Conservation (phyloP, 2,329 filamentous ascomycete species). For the Dactylellina haptotyla region DNA sequence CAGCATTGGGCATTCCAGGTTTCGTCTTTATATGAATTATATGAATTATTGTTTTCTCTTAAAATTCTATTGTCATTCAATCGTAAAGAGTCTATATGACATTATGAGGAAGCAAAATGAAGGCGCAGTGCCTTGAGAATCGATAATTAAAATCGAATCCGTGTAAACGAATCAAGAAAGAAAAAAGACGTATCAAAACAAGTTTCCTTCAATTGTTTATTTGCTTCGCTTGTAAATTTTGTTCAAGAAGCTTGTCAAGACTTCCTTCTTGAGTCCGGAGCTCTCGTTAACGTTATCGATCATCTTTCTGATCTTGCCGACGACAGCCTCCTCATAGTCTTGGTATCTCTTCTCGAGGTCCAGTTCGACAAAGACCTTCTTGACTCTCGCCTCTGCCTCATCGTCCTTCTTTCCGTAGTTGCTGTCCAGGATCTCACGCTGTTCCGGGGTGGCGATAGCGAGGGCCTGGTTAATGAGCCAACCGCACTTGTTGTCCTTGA, state of each 20-base stretch:
- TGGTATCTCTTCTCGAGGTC: constrained; percentile 84
- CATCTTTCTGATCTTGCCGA: constrained; percentile 77
- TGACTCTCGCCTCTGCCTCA: constrained; percentile 82
- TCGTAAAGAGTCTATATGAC: constrained; percentile 32
- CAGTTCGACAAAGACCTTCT: constrained; percentile 87
- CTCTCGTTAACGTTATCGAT: constrained; percentile 86
- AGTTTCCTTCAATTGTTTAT: constrained; percentile 65
- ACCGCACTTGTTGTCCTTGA: constrained; percentile 99
- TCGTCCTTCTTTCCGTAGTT: constrained; percentile 95
- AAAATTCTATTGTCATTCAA: constrained; percentile 29
- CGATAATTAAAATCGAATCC: not conserved
- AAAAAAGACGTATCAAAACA: not conserved
- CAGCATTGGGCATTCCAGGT: not conserved
- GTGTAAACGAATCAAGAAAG: not conserved
- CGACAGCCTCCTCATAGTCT: constrained; percentile 87
- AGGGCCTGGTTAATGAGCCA: constrained; percentile 98
- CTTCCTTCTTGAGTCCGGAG: constrained; percentile 85
- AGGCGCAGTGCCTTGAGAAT: not conserved
- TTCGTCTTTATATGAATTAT: constrained; percentile 6
- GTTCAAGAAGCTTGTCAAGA: constrained; percentile 87
- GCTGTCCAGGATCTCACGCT: constrained; percentile 85
- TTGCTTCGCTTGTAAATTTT: constrained; percentile 99
- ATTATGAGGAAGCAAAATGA: constrained; percentile 11
- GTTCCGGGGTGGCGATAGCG: constrained; percentile 79
- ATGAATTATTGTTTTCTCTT: constrained; percentile 18